These are phyloP conservation scores for Stevia rebaudiana DNA, from an alignment of 140 eudicot species.

Conservation along the genomic window DNA sequence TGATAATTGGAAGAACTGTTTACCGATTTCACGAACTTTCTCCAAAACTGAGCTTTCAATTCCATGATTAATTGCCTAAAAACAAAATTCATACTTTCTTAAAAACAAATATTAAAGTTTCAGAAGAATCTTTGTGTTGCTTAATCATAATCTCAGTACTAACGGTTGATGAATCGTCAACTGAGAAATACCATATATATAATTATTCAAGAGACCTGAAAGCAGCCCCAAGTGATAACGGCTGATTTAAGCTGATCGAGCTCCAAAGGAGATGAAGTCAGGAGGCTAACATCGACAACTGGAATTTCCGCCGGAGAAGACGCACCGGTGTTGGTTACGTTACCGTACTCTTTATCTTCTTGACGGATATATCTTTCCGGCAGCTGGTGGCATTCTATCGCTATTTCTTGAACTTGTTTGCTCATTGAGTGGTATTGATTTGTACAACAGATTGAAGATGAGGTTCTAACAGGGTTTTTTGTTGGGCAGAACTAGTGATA, in stretches of 20 bases:
- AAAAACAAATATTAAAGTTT: too few species aligned
- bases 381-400: background rate
- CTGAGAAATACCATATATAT: too few species aligned
- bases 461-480: too few species aligned
- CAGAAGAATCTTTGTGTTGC: too few species aligned
- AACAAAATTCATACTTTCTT: background rate
- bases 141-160: too few species aligned
- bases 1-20: constrained; percentile 42
- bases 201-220: too few species aligned
- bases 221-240: constrained; percentile 52
- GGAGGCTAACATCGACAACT: too few species aligned
- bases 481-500: too few species aligned
- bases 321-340: background rate
- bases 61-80: constrained; percentile 30
- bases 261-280: constrained; percentile 33
- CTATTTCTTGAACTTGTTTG: constrained; percentile 36
- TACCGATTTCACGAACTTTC: constrained; percentile 28
- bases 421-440: constrained; percentile 2
- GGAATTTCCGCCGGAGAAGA: constrained; percentile 18
- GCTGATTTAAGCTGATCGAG: constrained; percentile 37
- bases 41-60: constrained; percentile 35
- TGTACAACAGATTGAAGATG: too few species aligned
- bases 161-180: too few species aligned
- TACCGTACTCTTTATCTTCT: constrained; percentile 23
- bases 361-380: constrained; percentile 36